Evolutionary conservation across 257 asterid species (phyloP).

Genomic region (Gynochthodes officinalis): DNA sequence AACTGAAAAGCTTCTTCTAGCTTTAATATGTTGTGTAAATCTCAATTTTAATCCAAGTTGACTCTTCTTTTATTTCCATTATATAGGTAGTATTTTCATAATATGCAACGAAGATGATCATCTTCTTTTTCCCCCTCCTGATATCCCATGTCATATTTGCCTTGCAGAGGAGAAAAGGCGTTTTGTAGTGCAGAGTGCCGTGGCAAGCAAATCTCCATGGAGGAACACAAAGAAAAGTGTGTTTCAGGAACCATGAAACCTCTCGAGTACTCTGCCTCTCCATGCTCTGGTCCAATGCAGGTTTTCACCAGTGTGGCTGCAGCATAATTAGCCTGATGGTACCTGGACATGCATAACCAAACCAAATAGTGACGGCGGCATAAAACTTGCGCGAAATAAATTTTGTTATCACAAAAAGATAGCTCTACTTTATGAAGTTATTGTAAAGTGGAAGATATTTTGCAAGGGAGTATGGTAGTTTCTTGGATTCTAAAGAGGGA

Average conservation of each 20-base stretch:
- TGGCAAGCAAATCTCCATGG: constrained; percentile 54
- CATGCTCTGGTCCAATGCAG: constrained; percentile 52
- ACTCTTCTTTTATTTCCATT: neutral
- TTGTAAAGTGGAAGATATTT: neutral
- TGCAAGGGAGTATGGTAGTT: neutral
- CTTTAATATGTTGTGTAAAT: neutral
- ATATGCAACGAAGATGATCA: neutral
- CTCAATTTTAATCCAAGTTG: neutral
- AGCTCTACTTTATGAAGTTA: neutral
- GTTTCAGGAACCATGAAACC: constrained; percentile 35
- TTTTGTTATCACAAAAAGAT: neutral
- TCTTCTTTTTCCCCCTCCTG: neutral
- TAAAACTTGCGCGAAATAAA: constrained; percentile 5
- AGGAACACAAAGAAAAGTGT: constrained; percentile 61
- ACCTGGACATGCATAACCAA: constrained; percentile 13
- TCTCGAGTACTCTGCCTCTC: constrained; percentile 47
- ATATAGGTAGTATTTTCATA: neutral
- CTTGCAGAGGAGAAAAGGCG: constrained; percentile 79
- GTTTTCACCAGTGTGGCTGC: constrained; percentile 56
- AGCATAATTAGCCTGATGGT: constrained; percentile 32
- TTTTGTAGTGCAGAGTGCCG: constrained; percentile 85
- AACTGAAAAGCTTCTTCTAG: neutral
- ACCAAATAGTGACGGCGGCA: neutral
- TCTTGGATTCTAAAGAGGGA: neutral
- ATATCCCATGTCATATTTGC: neutral